These are phyloP conservation scores for Carex littledalei DNA, from an alignment of 176 grass and related monocot genomes.

Conservation along the genomic window DNA sequence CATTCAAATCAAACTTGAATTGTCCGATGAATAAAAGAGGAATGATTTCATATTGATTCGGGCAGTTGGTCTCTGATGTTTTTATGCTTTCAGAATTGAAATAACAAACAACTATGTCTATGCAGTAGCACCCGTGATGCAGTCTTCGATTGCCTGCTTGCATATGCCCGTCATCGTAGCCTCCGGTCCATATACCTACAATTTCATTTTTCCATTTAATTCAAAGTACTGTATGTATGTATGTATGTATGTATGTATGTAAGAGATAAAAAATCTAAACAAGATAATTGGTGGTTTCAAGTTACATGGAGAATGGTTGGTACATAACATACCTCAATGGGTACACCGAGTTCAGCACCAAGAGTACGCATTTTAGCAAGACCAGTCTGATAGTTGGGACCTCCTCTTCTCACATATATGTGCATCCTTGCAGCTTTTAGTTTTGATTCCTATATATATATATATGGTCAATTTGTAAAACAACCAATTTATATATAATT, in stretches of 20 bases:
- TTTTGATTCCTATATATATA: constrained; percentile 60
- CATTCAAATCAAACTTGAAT: not conserved
- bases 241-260: too few relatives aligned
- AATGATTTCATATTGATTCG: too few relatives aligned
- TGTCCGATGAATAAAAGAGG: not conserved
- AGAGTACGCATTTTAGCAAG: constrained; percentile 91
- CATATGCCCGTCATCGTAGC: constrained; percentile 96
- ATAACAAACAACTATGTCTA: too few relatives aligned
- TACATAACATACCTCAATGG: constrained; percentile 51
- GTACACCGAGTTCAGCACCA: constrained; percentile 64
- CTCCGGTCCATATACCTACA: constrained; percentile 90
- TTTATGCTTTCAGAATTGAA: not conserved
- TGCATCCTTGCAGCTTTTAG: constrained; percentile 83
- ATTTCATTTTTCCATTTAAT: not conserved
- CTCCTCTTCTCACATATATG: constrained; percentile 89
- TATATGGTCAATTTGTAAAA: not conserved
- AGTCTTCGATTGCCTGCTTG: constrained; percentile 82
- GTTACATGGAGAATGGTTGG: not conserved
- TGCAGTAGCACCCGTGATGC: constrained; percentile 41
- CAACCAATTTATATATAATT: not conserved
- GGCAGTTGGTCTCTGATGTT: too few relatives aligned
- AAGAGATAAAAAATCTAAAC: too few relatives aligned
- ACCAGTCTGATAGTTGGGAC: constrained; percentile 89
- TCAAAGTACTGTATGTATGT: too few relatives aligned
- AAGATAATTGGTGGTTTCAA: too few relatives aligned